phyloP scores from a whole-genome alignment of 1,284 basidiomycete genomes.

The Cerioporus squamosus region DNA sequence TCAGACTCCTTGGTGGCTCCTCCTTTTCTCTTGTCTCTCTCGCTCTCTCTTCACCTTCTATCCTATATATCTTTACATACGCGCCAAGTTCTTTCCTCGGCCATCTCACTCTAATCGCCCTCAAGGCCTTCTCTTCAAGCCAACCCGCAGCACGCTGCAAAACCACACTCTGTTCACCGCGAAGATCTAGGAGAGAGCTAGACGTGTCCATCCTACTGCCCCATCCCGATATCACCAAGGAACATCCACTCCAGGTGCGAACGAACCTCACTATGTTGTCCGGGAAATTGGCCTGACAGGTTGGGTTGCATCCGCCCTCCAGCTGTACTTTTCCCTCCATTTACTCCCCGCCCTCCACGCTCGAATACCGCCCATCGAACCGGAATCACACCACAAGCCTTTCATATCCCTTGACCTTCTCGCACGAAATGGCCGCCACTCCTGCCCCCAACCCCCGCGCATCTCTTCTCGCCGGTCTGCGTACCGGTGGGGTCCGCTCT shows the following conservation, averaged over 20 bases:
- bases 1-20: constrained; percentile 36
- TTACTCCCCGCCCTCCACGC: constrained; percentile 18
- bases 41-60: constrained; percentile 38
- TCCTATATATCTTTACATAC: constrained; percentile 42
- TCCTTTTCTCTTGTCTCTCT: constrained; percentile 34
- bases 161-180: constrained; percentile 23
- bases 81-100: constrained; percentile 31
- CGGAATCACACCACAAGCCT: constrained; percentile 23
- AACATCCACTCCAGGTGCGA: constrained; percentile 14
- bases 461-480: constrained; percentile 81
- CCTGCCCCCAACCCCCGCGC: constrained; percentile 68
- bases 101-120: constrained; percentile 35
- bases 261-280: neutral
- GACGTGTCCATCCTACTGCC: constrained; percentile 31
- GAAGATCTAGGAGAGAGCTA: constrained; percentile 35
- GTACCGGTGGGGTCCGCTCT: constrained; percentile 83
- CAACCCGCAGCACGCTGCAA: constrained; percentile 25
- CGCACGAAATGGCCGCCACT: constrained; percentile 56
- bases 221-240: constrained; percentile 12
- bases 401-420: constrained; percentile 10
- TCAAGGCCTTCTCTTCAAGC: constrained; percentile 30
- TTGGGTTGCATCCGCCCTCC: neutral
- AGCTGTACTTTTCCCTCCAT: constrained; percentile 30
- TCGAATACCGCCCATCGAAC: constrained; percentile 18
- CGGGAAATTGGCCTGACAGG: constrained; percentile 2